Base-by-base conservation (phyloP, 78 protist species). In the Creolimax fragrantissima region DNA sequence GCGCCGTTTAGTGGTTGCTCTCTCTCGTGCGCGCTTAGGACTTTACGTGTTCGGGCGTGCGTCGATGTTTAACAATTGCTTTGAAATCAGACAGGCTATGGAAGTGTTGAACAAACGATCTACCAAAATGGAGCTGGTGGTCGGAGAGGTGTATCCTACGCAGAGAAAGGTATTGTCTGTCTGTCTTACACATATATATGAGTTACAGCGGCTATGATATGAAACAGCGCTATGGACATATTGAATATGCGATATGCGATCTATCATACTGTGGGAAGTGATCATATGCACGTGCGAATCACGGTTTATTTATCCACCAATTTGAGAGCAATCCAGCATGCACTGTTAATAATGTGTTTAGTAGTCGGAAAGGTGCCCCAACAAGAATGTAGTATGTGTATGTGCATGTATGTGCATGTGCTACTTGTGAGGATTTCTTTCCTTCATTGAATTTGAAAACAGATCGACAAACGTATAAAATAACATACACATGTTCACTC, bases 11-110 rank as follows among this genome's bases (percentile, higher is more conserved):
- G 94, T 96, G 3, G 99, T 98, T 7, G 98, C 99, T 35, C 41
- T 98, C 92, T 97, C 99, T 32, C 97, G 99, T 42, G 97, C 99
- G 5, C 88, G 98, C 35, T 95, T 98, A 5, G 99, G 99, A 17
- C 94, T 98, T 42, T 96, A 96, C 32, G 95, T 98, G 35, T 97
- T 98, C 89, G 92, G 98, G 42, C 90, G 96, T 35, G 36, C 39
- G 91, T 39, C 45, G 5, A 95, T 97, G 44, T 97, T 95, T 35
- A 85, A 89, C 66, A 44, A 44, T 58, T 95, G 97, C 90, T 88
- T 81, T 45, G 99, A 97, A 85, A 92, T 96, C 88, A 35, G 36
- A 4, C 43, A 85, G n/a, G 74, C 94, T 4, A 89, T 97, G 86
- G 11, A 39, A 3, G 41, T 66, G 45, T 44, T 95, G 24, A 3